Percentiles rank a stretch among this genome's conserved stretches.
These are phyloP conservation scores for Didymella pinodella DNA, from an alignment of 2,329 filamentous ascomycete genomes.

Conservation along the genomic window DNA sequence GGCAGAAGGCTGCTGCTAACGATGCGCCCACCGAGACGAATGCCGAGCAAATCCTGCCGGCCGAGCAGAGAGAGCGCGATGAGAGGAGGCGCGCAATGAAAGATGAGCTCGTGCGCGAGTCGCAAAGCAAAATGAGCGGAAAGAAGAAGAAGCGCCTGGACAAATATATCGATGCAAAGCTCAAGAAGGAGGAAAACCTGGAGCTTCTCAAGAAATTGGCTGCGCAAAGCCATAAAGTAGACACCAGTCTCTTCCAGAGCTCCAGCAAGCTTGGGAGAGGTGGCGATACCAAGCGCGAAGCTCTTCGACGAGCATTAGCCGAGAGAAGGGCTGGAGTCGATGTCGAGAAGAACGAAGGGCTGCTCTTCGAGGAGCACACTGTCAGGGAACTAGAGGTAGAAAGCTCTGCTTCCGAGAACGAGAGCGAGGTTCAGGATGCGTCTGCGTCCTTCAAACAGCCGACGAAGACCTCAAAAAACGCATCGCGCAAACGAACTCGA, in stretches of 20 bases:
- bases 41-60: conserved; percentile 56
- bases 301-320: conserved; percentile 67
- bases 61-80: conserved; percentile 62
- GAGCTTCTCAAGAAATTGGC: conserved; percentile 85
- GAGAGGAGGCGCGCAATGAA: conserved; percentile 61
- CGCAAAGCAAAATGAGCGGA: conserved; percentile 64
- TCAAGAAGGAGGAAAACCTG: conserved; percentile 91
- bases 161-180: conserved; percentile 84
- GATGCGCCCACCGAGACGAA: conserved; percentile 60
- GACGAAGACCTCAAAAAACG: neutral
- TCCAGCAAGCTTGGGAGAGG: conserved; percentile 75
- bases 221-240: conserved; percentile 69
- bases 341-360: conserved; percentile 60
- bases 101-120: conserved; percentile 61
- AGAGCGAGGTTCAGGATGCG: conserved; percentile 23
- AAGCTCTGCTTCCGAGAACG: conserved; percentile 38
- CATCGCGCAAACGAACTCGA: conserved; percentile 27
- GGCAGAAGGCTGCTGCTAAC: conserved; percentile 61
- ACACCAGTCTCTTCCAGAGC: conserved; percentile 82
- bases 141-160: conserved; percentile 74
- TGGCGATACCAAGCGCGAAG: conserved; percentile 74
- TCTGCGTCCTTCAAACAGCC: conserved; percentile 1
- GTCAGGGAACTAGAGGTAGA: conserved; percentile 35
- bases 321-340: conserved; percentile 72
- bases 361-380: conserved; percentile 60